Evolutionary conservation across 129 eudicot species (phyloP).

Genomic region (Sambucus nigra): DNA sequence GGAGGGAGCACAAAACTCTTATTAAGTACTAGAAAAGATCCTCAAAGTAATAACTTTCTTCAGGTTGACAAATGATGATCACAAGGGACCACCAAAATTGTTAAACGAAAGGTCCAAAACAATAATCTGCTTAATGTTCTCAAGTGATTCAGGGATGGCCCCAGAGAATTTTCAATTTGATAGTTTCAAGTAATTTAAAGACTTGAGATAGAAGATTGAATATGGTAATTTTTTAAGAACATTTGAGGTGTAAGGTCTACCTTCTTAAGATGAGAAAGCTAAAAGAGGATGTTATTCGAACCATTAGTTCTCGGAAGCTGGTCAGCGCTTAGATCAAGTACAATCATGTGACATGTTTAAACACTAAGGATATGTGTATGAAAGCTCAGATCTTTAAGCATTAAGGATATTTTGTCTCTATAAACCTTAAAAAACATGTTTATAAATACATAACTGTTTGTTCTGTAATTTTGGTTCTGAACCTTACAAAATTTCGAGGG

Average conservation of each 20-base stretch:
- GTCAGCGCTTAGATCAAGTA: background rate
- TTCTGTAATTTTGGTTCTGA: too few species aligned
- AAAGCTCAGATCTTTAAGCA: too few species aligned
- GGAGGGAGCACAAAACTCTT: too few species aligned
- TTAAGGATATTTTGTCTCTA: too few species aligned
- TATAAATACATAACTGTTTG: too few species aligned
- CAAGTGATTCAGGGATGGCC: background rate
- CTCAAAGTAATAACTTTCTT: background rate
- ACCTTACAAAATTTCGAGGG: too few species aligned
- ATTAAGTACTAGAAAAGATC: background rate
- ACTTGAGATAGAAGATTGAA: background rate
- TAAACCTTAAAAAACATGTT: too few species aligned
- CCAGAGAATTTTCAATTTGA: background rate
- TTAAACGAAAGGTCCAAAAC: background rate
- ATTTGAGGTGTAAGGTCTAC: background rate
- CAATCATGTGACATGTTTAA: background rate
- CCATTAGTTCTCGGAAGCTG: background rate
- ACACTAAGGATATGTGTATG: too few species aligned
- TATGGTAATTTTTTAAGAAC: background rate
- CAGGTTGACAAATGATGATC: background rate
- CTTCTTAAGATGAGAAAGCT: background rate
- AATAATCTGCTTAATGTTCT: background rate
- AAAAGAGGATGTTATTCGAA: background rate
- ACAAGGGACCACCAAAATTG: slow-evolving; percentile 5
- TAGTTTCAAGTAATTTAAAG: background rate